Evolutionary conservation across 2,329 filamentous ascomycete species (phyloP).

Genomic region (Thelonectria olida): DNA sequence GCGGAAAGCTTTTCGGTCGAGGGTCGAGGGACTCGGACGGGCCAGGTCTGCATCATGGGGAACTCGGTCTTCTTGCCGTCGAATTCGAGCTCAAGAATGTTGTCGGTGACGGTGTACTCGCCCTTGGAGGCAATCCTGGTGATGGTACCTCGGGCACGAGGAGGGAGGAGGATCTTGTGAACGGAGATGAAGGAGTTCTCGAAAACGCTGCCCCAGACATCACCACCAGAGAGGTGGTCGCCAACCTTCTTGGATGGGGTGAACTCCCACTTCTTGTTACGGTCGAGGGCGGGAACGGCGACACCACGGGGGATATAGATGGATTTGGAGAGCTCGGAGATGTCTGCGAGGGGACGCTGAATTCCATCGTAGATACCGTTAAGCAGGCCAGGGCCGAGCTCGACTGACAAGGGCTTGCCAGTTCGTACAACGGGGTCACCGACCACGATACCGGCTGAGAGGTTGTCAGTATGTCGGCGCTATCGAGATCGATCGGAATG

Average conservation of each 20-base stretch:
- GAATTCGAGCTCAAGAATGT: conserved; percentile 95
- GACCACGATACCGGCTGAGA: conserved; percentile 87
- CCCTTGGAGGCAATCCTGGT: conserved; percentile 90
- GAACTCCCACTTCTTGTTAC: conserved; percentile 96
- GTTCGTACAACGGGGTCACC: conserved; percentile 92
- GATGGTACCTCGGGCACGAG: conserved; percentile 89
- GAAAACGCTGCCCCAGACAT: conserved; percentile 93
- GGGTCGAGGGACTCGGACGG: conserved; percentile 93
- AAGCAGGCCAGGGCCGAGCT: conserved; percentile 95
- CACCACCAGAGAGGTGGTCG: conserved; percentile 95
- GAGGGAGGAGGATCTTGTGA: conserved; percentile 92
- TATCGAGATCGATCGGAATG: conserved; percentile 9
- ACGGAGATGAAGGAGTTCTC: conserved; percentile 96
- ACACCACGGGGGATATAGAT: conserved; percentile 99
- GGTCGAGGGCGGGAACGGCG: conserved; percentile 85
- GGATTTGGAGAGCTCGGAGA: conserved; percentile 78
- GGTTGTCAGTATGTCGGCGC: conserved; percentile 27
- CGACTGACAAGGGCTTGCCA: conserved; percentile 95
- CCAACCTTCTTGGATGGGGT: conserved; percentile 91
- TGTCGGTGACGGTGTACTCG: conserved; percentile 92
- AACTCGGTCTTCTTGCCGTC: conserved; percentile 94
- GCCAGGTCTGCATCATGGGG: conserved; percentile 99
- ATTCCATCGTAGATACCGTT: conserved; percentile 99
- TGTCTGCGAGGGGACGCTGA: conserved; percentile 90
- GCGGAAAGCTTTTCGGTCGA: conserved; percentile 91